phyloP scores from a whole-genome alignment of 768 basidiomycete genomes.

The Pleurotus pulmonarius region DNA sequence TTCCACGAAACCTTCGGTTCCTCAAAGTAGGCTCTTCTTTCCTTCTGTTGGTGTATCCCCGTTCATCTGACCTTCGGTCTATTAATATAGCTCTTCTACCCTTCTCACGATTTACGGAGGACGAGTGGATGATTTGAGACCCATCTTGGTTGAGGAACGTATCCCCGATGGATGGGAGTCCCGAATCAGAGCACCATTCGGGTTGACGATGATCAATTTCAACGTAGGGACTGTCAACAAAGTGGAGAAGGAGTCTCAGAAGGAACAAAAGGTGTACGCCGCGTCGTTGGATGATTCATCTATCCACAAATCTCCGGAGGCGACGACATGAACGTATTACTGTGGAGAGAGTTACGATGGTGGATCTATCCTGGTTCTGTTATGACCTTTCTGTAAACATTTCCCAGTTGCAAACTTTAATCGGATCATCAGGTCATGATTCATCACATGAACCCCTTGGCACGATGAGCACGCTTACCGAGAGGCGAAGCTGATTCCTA shows the following conservation, averaged over 20 bases:
- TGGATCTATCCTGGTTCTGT: too few relatives aligned
- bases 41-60: background rate
- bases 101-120: slow-evolving; percentile 68
- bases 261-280: background rate
- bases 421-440: too few relatives aligned
- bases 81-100: slow-evolving; percentile 48
- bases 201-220: slow-evolving; percentile 56
- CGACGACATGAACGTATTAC: background rate
- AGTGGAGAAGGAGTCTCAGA: slow-evolving; percentile 25
- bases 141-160: slow-evolving; percentile 64
- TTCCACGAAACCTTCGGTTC: slow-evolving; percentile 63
- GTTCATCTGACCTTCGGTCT: background rate
- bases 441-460: too few relatives aligned
- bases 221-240: slow-evolving; percentile 39
- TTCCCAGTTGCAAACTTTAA: too few relatives aligned
- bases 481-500: too few relatives aligned
- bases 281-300: slow-evolving; percentile 4
- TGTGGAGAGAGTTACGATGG: background rate
- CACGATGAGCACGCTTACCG: too few relatives aligned
- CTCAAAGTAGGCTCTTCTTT: slow-evolving; percentile 47
- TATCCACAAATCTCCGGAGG: background rate
- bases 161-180: slow-evolving; percentile 73
- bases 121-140: slow-evolving; percentile 46
- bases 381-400: too few relatives aligned
- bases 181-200: slow-evolving; percentile 44